Evolutionary conservation across 148 eudicot species (phyloP), one percentile per base, ranked within the genome.

Genomic region (Fagopyrum esculentum): DNA sequence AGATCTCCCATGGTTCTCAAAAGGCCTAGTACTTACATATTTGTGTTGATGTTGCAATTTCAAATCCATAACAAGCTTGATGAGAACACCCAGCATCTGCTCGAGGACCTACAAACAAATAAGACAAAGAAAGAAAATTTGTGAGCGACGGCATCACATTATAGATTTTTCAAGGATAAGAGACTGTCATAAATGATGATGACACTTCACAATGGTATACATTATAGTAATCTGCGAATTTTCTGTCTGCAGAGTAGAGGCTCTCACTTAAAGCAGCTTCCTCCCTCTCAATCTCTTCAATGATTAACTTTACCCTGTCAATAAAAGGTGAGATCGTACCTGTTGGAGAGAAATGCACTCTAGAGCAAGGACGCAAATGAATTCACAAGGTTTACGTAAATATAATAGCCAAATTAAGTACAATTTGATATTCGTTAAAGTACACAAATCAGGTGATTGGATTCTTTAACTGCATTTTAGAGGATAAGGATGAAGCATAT

Each of bases 11-110:
- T 17, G 45, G 40, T 15, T 64, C 70, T 35, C n/a, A 40, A 45
- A 64, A 64, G 40, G 70, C 46, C 64, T 5, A 69, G 44, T 54
- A 70, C 93, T 87, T 81, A 95, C 98, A 84, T 90, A 95, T 85
- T 87, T 88, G 83, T 95, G 93, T 75, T 90, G 97, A 81, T 92
- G 97, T 75, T 89, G 88, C 85, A 92, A 83, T 86, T 95, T 95
- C 81, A 95, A 81, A 89, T 92, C 99, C 83, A 86, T 92, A 66
- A 95, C 99, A 74, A 95, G 99, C 87, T 92, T 95, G 72, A 92
- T 92, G 60, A 95, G 97, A 78, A 92, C 93, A 51, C 89, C 93
- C 59, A 94, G 90, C 74, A 95, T 90, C 86, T 95, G 94, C 89
- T 92, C 96, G 73, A 95, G 86, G 79, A 95, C 97, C 99, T 95